Evolutionary conservation across 495 filamentous ascomycete genomes (phyloP).

Genomic region (Neohortaea acidophila): DNA sequence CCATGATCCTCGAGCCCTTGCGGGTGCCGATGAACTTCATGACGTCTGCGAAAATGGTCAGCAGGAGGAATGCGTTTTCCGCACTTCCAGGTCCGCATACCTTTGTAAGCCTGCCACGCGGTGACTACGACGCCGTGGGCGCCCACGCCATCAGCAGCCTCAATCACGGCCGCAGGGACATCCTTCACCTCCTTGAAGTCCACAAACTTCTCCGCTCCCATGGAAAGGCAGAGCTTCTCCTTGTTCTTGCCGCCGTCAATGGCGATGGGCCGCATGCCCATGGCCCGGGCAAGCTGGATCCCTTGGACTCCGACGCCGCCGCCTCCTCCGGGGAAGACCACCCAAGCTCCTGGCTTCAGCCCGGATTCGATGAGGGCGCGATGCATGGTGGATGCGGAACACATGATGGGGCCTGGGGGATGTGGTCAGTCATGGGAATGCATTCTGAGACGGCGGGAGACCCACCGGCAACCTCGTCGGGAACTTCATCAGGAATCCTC

Average conservation of each 20-base stretch:
- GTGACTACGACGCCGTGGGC: conserved; percentile 39
- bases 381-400: conserved; percentile 30
- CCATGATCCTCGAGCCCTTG: conserved; percentile 34
- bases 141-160: conserved; percentile 32
- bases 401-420: conserved; percentile 36
- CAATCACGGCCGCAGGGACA: conserved; percentile 27
- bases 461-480: conserved; percentile 30
- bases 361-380: conserved; percentile 26
- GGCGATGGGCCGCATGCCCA: conserved; percentile 40
- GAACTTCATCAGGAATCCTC: conserved; percentile 30
- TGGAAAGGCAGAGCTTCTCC: conserved; percentile 27
- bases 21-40: conserved; percentile 28
- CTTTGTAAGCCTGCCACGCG: conserved; percentile 33
- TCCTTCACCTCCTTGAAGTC: conserved; percentile 32
- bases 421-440: too few species aligned
- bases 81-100: conserved; percentile 13
- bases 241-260: conserved; percentile 34
- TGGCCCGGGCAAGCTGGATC: conserved; percentile 30
- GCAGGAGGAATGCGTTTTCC: background rate
- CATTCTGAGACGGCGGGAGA: too few species aligned
- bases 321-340: conserved; percentile 31
- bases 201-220: conserved; percentile 39
- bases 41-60: conserved; percentile 4
- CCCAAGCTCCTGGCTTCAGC: conserved; percentile 30
- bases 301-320: conserved; percentile 31